Evolutionary conservation across 768 basidiomycete species (phyloP).

Genomic region (Epithele typhae): DNA sequence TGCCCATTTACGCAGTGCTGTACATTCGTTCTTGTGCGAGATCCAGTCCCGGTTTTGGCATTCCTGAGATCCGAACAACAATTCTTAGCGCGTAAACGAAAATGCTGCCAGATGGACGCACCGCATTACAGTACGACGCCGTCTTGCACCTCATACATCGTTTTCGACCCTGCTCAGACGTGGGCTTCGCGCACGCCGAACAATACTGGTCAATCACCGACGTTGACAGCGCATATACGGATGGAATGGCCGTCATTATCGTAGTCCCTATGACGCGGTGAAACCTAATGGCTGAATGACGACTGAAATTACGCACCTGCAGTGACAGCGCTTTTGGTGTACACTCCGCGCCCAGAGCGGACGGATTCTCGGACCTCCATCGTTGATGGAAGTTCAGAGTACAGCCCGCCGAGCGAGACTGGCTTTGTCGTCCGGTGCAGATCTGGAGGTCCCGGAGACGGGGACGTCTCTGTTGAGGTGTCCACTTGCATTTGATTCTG

Average conservation of each 20-base stretch:
- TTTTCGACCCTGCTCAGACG: slow-evolving; percentile 40
- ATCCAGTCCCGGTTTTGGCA: slow-evolving; percentile 77
- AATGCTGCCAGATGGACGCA: slow-evolving; percentile 32
- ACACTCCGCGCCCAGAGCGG: slow-evolving; percentile 43
- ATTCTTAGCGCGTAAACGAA: neutral
- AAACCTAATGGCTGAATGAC: too few species aligned
- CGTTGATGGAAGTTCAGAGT: slow-evolving; percentile 32
- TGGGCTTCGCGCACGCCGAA: slow-evolving; percentile 55
- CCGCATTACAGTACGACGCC: slow-evolving; percentile 72
- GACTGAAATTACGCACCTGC: slow-evolving; percentile 32
- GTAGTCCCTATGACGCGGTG: slow-evolving; percentile 7
- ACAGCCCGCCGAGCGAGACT: slow-evolving; percentile 15
- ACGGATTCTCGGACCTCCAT: slow-evolving; percentile 36
- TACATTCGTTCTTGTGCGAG: slow-evolving; percentile 76
- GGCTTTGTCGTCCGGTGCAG: neutral
- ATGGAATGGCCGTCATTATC: slow-evolving; percentile 55
- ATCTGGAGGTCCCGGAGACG: neutral
- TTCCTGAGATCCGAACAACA: slow-evolving; percentile 31
- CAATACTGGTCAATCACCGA: slow-evolving; percentile 59
- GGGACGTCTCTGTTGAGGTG: neutral
- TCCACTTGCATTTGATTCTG: neutral
- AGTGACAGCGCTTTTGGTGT: slow-evolving; percentile 30
- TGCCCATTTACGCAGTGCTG: slow-evolving; percentile 57
- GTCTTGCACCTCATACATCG: slow-evolving; percentile 72
- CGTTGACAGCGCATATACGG: slow-evolving; percentile 62